Conservation (phyloP, 106 monocot species). For the Xerophyta viscosa region DNA sequence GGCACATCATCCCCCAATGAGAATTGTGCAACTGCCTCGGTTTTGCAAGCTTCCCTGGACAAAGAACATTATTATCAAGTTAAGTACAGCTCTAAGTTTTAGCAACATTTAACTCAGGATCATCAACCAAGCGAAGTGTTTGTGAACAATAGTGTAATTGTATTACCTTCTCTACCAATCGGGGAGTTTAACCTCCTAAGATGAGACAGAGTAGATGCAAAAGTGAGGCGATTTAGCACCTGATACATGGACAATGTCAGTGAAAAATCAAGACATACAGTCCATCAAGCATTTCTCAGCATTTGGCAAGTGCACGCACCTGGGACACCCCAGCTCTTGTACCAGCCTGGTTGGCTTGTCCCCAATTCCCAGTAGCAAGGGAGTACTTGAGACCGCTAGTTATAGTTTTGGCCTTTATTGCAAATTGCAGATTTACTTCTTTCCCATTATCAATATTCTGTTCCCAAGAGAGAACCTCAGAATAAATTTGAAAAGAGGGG, state of each 20-base stretch:
- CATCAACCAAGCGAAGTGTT: no score
- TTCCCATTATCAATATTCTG: conserved; percentile 99
- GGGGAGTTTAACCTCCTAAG: conserved; percentile 95
- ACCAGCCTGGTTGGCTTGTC: conserved; percentile 98
- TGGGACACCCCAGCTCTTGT: conserved; percentile 98
- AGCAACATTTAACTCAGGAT: no score
- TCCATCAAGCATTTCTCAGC: neutral
- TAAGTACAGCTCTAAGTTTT: no score
- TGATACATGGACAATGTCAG: conserved; percentile 14
- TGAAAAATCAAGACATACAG: no score
- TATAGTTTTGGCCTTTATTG: conserved; percentile 89
- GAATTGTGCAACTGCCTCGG: conserved; percentile 95
- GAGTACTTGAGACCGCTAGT: conserved; percentile 99
- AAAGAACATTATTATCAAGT: neutral
- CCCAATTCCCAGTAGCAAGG: conserved; percentile 99
- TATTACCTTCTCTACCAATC: conserved; percentile 91
- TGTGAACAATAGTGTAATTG: neutral
- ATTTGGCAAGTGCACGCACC: conserved; percentile 23
- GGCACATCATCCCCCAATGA: conserved; percentile 99
- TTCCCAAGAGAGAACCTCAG: neutral
- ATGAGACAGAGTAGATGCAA: conserved; percentile 95
- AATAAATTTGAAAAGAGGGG: neutral
- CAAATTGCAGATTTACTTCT: conserved; percentile 98
- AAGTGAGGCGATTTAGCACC: conserved; percentile 93
- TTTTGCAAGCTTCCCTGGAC: conserved; percentile 85